phyloP scores from a whole-genome alignment of 306 rosid genomes.

The Cucurbita ficifolia region DNA sequence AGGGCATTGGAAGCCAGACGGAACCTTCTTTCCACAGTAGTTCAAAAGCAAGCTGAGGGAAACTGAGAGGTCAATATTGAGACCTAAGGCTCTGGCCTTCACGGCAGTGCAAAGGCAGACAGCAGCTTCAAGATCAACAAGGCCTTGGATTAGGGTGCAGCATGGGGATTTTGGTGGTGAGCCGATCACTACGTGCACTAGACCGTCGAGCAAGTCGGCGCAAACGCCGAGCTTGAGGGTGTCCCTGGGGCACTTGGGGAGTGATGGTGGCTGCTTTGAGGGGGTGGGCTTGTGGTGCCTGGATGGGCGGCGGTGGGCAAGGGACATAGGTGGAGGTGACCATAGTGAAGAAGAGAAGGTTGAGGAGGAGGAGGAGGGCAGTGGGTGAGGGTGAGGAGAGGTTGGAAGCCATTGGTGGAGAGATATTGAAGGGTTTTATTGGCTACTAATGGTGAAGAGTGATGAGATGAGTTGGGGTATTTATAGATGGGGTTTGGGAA shows the following conservation, averaged over 20 bases:
- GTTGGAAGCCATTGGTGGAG: slow-evolving; percentile 49
- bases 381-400: slow-evolving; percentile 9
- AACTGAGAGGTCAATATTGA: background rate
- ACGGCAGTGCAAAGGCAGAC: background rate
- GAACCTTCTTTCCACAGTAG: slow-evolving; percentile 12
- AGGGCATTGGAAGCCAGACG: slow-evolving; percentile 7
- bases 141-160: background rate
- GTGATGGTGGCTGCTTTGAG: slow-evolving; percentile 12
- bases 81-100: slow-evolving; percentile 4
- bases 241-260: slow-evolving; percentile 42
- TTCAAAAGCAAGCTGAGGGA: slow-evolving; percentile 7
- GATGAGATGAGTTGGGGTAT: slow-evolving; percentile 5
- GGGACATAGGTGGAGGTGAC: slow-evolving; percentile 46
- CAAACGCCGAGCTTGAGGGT: slow-evolving; percentile 64
- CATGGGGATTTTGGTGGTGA: slow-evolving; percentile 5
- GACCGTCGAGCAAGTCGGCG: slow-evolving; percentile 43
- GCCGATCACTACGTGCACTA: slow-evolving; percentile 34
- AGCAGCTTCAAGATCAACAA: slow-evolving; percentile 8
- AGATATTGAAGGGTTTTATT: background rate
- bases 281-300: background rate
- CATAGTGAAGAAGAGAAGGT: slow-evolving; percentile 49
- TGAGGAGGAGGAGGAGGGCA: slow-evolving; percentile 39
- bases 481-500: slow-evolving; percentile 27
- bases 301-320: slow-evolving; percentile 43
- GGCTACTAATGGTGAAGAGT: background rate